These are phyloP conservation scores for Gloeopeniophorella convolvens DNA, from an alignment of 768 basidiomycete genomes.

Conservation along the genomic window DNA sequence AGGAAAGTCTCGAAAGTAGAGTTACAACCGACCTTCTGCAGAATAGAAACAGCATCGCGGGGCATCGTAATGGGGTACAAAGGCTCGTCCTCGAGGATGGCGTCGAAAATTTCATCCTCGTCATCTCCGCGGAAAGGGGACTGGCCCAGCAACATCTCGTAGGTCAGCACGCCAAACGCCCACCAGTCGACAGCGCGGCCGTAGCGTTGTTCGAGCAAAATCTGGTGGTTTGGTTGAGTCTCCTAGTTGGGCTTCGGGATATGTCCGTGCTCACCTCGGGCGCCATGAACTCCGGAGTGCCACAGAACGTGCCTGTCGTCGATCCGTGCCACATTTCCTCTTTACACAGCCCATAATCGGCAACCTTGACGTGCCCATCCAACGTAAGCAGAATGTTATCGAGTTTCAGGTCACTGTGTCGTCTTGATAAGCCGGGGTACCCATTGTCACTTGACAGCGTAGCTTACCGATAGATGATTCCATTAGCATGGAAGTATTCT, in stretches of 20 bases:
- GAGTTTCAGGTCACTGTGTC: constrained; percentile 85
- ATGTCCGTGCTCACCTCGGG: constrained; percentile 69
- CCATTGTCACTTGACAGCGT: neutral
- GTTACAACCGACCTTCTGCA: constrained; percentile 68
- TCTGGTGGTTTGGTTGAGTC: constrained; percentile 42
- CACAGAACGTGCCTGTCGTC: constrained; percentile 98
- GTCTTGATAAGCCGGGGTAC: neutral
- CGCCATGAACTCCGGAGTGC: constrained; percentile 99
- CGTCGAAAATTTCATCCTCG: constrained; percentile 99
- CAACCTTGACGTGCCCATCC: constrained; percentile 97
- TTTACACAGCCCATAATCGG: constrained; percentile 98
- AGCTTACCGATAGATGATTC: constrained; percentile 94
- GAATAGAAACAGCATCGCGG: constrained; percentile 87
- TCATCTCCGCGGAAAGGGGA: constrained; percentile 99
- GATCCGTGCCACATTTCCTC: constrained; percentile 98
- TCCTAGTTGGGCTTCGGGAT: neutral
- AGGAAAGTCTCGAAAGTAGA: neutral
- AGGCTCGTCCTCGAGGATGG: constrained; percentile 96
- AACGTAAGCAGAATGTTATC: constrained; percentile 96
- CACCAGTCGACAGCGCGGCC: constrained; percentile 99
- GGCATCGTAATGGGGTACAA: constrained; percentile 99
- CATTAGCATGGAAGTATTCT: constrained; percentile 97
- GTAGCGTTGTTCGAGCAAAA: constrained; percentile 97
- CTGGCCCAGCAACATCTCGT: constrained; percentile 98
- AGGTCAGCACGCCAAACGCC: constrained; percentile 98